Evolutionary conservation across 805 yeast species (phyloP), one percentile per base, ranked within the genome.

Genomic region (Candida nemodendra): DNA sequence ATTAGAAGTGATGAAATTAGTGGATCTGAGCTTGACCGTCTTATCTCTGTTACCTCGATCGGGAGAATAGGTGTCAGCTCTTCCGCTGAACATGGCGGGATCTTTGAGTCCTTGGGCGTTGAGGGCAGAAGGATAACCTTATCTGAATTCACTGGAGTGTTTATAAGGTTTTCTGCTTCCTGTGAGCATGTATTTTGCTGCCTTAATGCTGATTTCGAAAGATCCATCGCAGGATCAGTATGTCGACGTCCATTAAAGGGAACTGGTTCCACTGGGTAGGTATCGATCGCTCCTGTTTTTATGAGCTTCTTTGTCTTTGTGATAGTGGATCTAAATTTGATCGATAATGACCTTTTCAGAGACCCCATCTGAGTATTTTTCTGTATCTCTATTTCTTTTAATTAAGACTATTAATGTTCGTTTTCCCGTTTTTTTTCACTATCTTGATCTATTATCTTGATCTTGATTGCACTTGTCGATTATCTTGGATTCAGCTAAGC

Each of bases 71-170:
- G 60, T 4, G 59, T 50, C 30, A 54, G 38, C 33, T 54, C 55
- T 18, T 55, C 61, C 2, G 57, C 37, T 11, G 57, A 46, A 38
- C 57, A 55, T 11, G 61, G 61, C 2, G 61, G 59, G 1, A 48
- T 28, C 4, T 49, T 46, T 34, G 54, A 53, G 31, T 58, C 61
- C 4, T 43, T 41, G 3, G 62, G 59, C 16, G 51, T 52, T 5
- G 30, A 39, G 7, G 64, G 64, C 11, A 59, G 41, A 18, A 59
- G 34, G 3, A 59, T 35, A 25, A 56, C 42, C n/a, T 52, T 47
- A n/a, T n/a, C n/a, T n/a, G n/a, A n/a, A n/a, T n/a, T n/a, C n/a
- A n/a, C n/a, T n/a, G n/a, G n/a, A n/a, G n/a, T n/a, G n/a, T n/a
- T n/a, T n/a, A n/a, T n/a, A n/a, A n/a, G n/a, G n/a, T n/a, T n/a